phyloP scores from a whole-genome alignment of 2,329 filamentous ascomycete species.

The Alternaria metachromatica region DNA sequence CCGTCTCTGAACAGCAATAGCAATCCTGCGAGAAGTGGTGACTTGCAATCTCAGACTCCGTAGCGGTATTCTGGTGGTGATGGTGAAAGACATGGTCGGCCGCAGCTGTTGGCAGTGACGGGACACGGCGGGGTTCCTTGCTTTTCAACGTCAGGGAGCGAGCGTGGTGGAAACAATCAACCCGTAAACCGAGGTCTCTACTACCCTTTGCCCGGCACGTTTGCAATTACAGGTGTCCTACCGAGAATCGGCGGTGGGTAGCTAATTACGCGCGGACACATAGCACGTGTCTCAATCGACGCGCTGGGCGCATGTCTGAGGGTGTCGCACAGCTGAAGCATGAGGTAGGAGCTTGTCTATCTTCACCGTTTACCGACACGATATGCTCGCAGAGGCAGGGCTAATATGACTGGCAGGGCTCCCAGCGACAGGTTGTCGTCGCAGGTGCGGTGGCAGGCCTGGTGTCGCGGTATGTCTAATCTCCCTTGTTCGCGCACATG shows the following conservation, averaged over 20 bases:
- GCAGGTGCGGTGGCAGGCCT: conserved; percentile 79
- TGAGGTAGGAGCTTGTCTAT: conserved; percentile 59
- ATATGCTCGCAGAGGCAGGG: neutral
- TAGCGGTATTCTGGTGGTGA: conserved; percentile 25
- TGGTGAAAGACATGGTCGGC: conserved; percentile 37
- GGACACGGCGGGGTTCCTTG: conserved; percentile 20
- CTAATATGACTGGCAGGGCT: conserved; percentile 58
- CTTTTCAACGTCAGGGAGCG: conserved; percentile 26
- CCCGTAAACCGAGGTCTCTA: conserved; percentile 25
- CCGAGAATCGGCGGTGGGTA: conserved; percentile 19
- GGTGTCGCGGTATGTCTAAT: conserved; percentile 75
- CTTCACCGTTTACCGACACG: neutral
- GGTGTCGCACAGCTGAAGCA: conserved; percentile 70
- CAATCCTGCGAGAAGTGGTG: neutral
- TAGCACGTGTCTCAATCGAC: conserved; percentile 30
- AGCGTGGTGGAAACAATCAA: conserved; percentile 17
- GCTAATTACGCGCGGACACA: conserved; percentile 8
- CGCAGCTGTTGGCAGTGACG: conserved; percentile 12
- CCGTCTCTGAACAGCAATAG: conserved; percentile 6
- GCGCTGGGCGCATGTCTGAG: conserved; percentile 67
- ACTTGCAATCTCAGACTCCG: neutral
- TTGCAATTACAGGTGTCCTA: conserved; percentile 8
- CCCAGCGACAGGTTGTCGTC: conserved; percentile 68
- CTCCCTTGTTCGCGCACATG: neutral
- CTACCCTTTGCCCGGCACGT: conserved; percentile 24